Conservation (phyloP, 2,329 filamentous ascomycete genomes). For the Penicillium brevicompactum region DNA sequence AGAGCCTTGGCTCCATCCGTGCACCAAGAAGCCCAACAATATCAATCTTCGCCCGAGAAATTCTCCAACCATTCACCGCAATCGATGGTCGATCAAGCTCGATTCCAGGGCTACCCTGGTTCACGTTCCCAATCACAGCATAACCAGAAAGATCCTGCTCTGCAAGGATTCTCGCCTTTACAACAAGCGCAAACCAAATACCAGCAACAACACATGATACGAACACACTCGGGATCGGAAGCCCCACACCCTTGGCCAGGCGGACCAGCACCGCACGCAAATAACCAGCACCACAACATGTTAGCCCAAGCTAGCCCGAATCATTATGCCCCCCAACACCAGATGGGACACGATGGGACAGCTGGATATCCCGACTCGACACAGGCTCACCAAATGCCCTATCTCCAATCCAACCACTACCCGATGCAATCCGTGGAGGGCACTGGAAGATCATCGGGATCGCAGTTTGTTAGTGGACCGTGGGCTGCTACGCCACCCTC, state of each 20-base stretch:
- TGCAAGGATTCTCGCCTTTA: slow-evolving; percentile 13
- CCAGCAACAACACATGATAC: slow-evolving; percentile 14
- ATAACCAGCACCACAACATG: slow-evolving; percentile 16
- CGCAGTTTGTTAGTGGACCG: slow-evolving; percentile 35
- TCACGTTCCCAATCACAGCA: slow-evolving; percentile 17
- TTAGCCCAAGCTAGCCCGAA: slow-evolving; percentile 8
- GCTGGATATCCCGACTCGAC: neutral
- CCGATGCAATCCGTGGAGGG: neutral
- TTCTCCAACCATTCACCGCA: neutral
- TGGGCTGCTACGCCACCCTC: slow-evolving; percentile 23
- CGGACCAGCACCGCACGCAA: neutral
- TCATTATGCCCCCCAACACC: slow-evolving; percentile 16
- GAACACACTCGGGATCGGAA: slow-evolving; percentile 5
- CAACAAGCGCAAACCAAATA: slow-evolving; percentile 12
- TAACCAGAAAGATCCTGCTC: neutral
- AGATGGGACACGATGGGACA: neutral
- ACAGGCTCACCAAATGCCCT: neutral
- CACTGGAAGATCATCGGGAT: slow-evolving; percentile 19
- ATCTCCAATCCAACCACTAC: neutral
- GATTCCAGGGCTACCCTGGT: slow-evolving; percentile 1
- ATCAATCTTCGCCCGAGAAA: neutral
- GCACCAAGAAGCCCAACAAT: neutral
- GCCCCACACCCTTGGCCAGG: neutral
- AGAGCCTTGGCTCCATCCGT: slow-evolving; percentile 3
- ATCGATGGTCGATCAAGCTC: neutral